phyloP scores from a whole-genome alignment of 108 stramenopile species.

The Nitzschia sp. region DNA sequence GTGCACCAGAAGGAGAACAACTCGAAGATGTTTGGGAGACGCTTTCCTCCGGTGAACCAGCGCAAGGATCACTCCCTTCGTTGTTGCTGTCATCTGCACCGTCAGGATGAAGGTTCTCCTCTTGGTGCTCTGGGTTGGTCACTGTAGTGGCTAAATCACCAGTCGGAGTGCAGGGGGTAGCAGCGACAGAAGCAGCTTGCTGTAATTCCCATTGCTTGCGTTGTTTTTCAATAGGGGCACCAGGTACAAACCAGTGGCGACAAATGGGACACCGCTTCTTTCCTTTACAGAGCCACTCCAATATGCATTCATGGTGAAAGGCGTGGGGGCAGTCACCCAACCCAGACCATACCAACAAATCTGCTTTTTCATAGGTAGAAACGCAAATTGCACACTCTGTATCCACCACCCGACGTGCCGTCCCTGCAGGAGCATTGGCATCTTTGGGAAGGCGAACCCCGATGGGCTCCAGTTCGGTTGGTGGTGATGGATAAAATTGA shows the following conservation, averaged over 20 bases:
- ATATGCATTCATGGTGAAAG: conserved; percentile 69
- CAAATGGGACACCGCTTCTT: conserved; percentile 72
- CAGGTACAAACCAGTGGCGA: conserved; percentile 61
- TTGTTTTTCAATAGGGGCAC: conserved; percentile 31
- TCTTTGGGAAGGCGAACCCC: background rate
- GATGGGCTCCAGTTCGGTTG: background rate
- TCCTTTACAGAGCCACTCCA: conserved; percentile 64
- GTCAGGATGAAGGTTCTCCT: too few species aligned
- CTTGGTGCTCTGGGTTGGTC: too few species aligned
- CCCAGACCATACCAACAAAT: conserved; percentile 50
- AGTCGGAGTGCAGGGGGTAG: too few species aligned
- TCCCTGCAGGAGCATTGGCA: background rate
- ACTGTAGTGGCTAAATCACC: too few species aligned
- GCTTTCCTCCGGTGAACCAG: too few species aligned
- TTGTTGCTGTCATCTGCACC: too few species aligned
- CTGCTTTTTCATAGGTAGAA: conserved; percentile 53
- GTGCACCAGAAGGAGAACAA: too few species aligned
- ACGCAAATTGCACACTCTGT: conserved; percentile 61
- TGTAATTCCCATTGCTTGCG: conserved; percentile 17
- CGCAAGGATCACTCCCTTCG: too few species aligned
- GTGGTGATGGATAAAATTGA: background rate
- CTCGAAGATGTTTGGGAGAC: too few species aligned
- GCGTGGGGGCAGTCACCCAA: conserved; percentile 52
- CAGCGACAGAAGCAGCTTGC: too few species aligned
- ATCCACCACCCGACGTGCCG: conserved; percentile 22